phyloP scores from a whole-genome alignment of 2,329 filamentous ascomycete genomes.

The Xylaria sp. region DNA sequence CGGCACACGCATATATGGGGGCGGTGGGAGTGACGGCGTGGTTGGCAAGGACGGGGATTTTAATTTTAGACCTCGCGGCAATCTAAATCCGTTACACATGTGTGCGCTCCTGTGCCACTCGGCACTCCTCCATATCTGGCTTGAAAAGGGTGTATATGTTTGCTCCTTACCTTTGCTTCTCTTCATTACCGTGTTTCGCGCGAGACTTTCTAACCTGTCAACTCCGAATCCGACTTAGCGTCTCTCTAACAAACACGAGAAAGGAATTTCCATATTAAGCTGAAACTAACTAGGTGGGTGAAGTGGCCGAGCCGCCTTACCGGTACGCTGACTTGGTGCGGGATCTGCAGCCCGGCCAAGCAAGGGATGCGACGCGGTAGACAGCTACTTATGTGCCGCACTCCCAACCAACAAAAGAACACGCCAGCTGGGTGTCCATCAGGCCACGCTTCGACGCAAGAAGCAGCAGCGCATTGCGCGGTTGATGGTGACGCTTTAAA shows the following conservation, averaged over 20 bases:
- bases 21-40: too few relatives aligned
- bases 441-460: slow-evolving; percentile 1
- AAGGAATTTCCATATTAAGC: too few relatives aligned
- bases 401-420: slow-evolving; percentile 1
- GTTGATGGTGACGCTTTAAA: neutral
- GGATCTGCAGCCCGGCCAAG: neutral
- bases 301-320: too few relatives aligned
- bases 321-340: neutral
- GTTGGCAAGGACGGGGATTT: slow-evolving; percentile 6
- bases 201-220: too few relatives aligned
- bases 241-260: too few relatives aligned
- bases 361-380: slow-evolving; percentile 11
- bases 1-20: too few relatives aligned
- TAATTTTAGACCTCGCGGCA: slow-evolving; percentile 29
- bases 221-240: too few relatives aligned
- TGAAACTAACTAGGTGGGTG: too few relatives aligned
- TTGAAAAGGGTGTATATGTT: neutral
- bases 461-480: neutral
- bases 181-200: neutral
- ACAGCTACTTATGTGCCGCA: too few relatives aligned
- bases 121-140: neutral
- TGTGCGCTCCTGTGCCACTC: neutral
- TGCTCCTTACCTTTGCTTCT: neutral
- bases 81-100: neutral
- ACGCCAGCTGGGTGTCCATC: slow-evolving; percentile 5